phyloP scores from a whole-genome alignment of 495 filamentous ascomycete genomes.

The Xylaria longipes region DNA sequence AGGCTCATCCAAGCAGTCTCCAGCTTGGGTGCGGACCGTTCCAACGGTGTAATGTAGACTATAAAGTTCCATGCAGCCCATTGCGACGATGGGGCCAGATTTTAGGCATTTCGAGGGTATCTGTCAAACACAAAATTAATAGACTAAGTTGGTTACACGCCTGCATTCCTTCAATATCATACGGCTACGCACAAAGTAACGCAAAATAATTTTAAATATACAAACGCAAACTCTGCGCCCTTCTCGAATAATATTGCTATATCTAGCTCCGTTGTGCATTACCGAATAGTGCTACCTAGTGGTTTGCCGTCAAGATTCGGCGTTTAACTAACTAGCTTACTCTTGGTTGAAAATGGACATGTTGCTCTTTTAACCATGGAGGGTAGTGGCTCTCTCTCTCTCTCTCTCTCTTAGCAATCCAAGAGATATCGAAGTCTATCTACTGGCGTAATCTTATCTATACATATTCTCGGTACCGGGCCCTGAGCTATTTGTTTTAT shows the following conservation, averaged over 20 bases:
- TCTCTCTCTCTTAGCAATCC: background rate
- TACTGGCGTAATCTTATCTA: background rate
- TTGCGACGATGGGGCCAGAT: conserved; percentile 9
- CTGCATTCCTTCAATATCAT: background rate
- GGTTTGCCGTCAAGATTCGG: background rate
- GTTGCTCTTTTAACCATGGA: background rate
- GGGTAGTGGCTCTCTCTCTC: background rate
- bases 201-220: background rate
- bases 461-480: background rate
- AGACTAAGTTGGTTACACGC: background rate
- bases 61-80: conserved; percentile 10
- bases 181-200: background rate
- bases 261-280: background rate
- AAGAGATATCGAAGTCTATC: background rate
- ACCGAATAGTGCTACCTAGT: background rate
- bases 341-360: background rate
- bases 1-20: conserved; percentile 2
- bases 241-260: background rate
- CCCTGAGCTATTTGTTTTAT: background rate
- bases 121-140: background rate
- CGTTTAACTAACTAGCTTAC: background rate
- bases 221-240: background rate
- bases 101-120: conserved; percentile 5
- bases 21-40: conserved; percentile 1
- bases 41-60: background rate